A percentile compares a stretch with the other conserved stretches of the same genome.
Conservation (phyloP, 1,284 basidiomycete genomes). For the Boletellus dicymbophilus region DNA sequence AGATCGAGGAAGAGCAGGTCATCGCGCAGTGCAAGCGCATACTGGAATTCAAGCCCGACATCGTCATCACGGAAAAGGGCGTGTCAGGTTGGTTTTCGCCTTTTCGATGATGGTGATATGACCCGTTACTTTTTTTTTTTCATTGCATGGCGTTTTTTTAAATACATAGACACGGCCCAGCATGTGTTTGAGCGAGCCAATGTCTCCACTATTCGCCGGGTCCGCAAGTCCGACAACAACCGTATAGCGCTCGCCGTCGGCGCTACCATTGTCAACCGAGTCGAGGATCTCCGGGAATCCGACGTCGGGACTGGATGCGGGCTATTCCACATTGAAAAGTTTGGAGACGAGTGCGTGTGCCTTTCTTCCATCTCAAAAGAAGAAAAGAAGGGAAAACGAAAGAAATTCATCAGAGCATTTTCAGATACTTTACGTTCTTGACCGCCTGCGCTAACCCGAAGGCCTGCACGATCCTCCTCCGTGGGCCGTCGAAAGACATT, state of each 20-base stretch:
- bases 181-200: constrained; percentile 90
- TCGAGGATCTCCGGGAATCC: constrained; percentile 91
- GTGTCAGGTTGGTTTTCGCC: constrained; percentile 84
- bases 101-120: neutral
- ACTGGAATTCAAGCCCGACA: constrained; percentile 92
- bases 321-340: constrained; percentile 95
- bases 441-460: constrained; percentile 93
- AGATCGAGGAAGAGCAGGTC: constrained; percentile 98
- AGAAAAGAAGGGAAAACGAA: no score
- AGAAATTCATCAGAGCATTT: neutral
- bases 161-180: constrained; percentile 95
- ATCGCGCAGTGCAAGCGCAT: constrained; percentile 88
- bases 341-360: constrained; percentile 84
- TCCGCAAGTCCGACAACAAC: constrained; percentile 99
- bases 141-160: no score
- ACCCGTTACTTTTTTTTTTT: neutral
- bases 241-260: constrained; percentile 95
- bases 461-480: constrained; percentile 98
- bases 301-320: constrained; percentile 95
- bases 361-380: neutral
- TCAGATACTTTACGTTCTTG: constrained; percentile 96
- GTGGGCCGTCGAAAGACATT: constrained; percentile 97
- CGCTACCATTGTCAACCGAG: constrained; percentile 95
- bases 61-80: constrained; percentile 98
- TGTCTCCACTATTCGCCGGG: constrained; percentile 91